Base-by-base conservation (phyloP, 129 eudicot genomes). In the Scalesia atractyloides region DNA sequence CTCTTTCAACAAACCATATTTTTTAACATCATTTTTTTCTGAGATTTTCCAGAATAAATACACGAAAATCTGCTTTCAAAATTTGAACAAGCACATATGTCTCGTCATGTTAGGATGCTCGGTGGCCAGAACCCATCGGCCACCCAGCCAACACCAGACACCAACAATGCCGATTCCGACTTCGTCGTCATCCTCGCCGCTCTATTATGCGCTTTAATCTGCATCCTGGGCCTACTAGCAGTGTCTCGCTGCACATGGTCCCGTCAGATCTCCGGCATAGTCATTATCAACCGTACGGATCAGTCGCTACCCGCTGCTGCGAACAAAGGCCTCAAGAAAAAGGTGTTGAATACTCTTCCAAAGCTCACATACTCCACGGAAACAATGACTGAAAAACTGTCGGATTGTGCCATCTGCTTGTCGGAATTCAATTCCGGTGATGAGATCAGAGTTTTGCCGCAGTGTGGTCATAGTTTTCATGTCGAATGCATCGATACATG, bases 191-290 rank as follows among this genome's bases (percentile, higher is more conserved):
- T 92, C 86, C 90, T 92, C 48, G 95, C 90, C 43, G 91, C 98
- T 0, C 92, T 92, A 7, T 72, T 92, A 12, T 92, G 96, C 66
- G 91, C 96, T 15, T 74, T 92, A 11, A 87, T 92, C 12, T 92
- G 91, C 89, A 86, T 89, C 9, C 85, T 92, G 64, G 96, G 98
- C 36, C 92, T 92, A 22, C 70, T 89, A 34, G 87, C 98, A 20
- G 89, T 92, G 3, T 91, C 96, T 19, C 89, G 98, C 5, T 92
- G 96, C 72, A 80, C 89, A 70, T 92, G 96, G 95, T 56, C 89
- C 73, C 86, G 91, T 30, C 94, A 91, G 6, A 41, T 87, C 76
- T 77, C 87, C 51, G 85, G 84, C 57, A 51, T 73, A 15, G 48
- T 63, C 12, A 47, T 81, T 54, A 17, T 70, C 65, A 72, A 78